A percentile compares a stretch with the other conserved stretches of the same genome.
Evolutionary conservation across 345 rosid species (phyloP).

Genomic region (Odontarrhena argentea): DNA sequence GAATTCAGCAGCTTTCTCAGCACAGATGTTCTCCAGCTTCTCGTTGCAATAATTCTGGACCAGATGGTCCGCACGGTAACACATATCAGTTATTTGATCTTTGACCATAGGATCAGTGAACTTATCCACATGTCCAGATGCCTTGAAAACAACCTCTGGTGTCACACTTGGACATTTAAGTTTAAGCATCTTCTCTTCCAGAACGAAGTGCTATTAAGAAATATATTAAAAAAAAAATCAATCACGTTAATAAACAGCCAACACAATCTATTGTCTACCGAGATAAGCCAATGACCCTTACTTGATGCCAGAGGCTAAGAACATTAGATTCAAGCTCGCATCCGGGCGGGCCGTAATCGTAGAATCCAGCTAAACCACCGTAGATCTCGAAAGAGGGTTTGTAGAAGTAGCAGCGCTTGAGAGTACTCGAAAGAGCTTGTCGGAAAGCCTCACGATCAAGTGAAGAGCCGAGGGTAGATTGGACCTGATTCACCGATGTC

Average conservation of each 20-base stretch:
- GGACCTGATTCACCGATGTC: slow-evolving; percentile 71
- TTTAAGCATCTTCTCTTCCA: slow-evolving; percentile 91
- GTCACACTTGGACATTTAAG: slow-evolving; percentile 95
- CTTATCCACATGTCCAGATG: slow-evolving; percentile 97
- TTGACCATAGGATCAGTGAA: slow-evolving; percentile 98
- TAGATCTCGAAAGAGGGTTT: slow-evolving; percentile 87
- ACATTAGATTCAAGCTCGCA: slow-evolving; percentile 83
- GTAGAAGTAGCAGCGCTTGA: slow-evolving; percentile 77
- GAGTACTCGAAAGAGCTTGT: slow-evolving; percentile 66
- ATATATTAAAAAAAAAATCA: too few relatives aligned
- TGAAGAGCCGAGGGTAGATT: slow-evolving; percentile 53
- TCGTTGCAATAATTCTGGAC: slow-evolving; percentile 86
- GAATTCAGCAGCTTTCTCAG: slow-evolving; percentile 79
- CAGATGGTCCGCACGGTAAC: slow-evolving; percentile 89
- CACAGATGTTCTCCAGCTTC: slow-evolving; percentile 62
- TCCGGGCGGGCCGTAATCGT: slow-evolving; percentile 92
- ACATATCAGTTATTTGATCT: slow-evolving; percentile 80
- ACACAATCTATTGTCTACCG: too few relatives aligned
- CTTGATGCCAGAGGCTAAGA: slow-evolving; percentile 94
- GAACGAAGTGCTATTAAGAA: slow-evolving; percentile 72
- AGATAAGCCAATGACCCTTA: slow-evolving; percentile 20
- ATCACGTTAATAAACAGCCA: too few relatives aligned
- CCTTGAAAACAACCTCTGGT: slow-evolving; percentile 89
- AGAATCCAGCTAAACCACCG: slow-evolving; percentile 89
- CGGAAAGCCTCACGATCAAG: slow-evolving; percentile 76